These are phyloP conservation scores for Yarrowia yakushimensis DNA, from an alignment of 805 yeast genomes.

Conservation along the genomic window DNA sequence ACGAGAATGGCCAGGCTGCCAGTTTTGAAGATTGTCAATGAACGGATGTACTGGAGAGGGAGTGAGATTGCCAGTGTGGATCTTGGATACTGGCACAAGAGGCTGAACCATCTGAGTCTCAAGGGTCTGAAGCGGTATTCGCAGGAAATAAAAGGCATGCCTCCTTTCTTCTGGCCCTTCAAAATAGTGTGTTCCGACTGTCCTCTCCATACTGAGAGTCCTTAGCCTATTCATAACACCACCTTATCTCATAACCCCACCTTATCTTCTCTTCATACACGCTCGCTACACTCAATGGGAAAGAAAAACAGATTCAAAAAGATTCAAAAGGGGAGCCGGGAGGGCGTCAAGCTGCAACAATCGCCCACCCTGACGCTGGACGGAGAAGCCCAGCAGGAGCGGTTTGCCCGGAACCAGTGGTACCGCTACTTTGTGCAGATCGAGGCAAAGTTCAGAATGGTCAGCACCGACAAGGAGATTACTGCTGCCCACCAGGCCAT, in stretches of 20 bases:
- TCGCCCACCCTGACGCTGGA: not conserved
- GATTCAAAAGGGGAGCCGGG: not conserved
- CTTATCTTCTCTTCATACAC: too few relatives aligned
- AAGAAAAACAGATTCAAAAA: conserved; percentile 11
- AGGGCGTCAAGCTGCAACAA: not conserved
- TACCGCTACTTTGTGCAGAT: not conserved
- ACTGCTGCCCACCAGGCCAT: not conserved
- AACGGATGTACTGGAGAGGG: not conserved
- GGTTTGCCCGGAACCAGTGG: conserved; percentile 9
- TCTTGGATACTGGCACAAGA: not conserved
- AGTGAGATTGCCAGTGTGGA: not conserved
- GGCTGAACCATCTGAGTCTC: not conserved
- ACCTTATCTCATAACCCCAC: too few relatives aligned
- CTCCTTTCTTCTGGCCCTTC: not conserved
- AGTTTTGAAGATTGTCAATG: not conserved
- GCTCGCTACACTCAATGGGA: not conserved
- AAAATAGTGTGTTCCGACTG: too few relatives aligned
- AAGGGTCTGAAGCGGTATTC: not conserved
- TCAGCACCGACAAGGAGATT: not conserved
- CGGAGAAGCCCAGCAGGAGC: not conserved
- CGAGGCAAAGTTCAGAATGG: not conserved
- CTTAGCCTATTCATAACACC: too few relatives aligned
- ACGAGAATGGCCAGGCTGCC: not conserved
- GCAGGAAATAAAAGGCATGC: not conserved
- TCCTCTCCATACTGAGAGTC: too few relatives aligned